A percentile compares a stretch with the other conserved stretches of the same genome.
These are phyloP conservation scores for Akebia trifoliata DNA, from an alignment of 164 flowering plant genomes.

Conservation along the genomic window DNA sequence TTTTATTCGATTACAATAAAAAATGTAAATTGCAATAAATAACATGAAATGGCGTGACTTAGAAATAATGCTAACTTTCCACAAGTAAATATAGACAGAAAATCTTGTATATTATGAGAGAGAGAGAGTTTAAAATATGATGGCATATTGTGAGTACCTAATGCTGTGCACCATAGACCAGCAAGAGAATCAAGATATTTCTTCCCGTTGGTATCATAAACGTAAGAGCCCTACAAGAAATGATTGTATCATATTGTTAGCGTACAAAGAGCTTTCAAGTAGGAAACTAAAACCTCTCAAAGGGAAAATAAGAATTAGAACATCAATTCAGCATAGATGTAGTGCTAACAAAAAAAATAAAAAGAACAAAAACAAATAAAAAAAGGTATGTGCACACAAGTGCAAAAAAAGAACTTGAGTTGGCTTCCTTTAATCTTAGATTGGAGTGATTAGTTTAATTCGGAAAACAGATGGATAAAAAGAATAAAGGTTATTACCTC, in stretches of 20 bases:
- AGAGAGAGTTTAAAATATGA: neutral
- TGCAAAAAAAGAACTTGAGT: neutral
- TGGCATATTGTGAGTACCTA: conserved; percentile 41
- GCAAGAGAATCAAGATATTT: conserved; percentile 95
- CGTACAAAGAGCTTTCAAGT: neutral
- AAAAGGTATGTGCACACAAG: neutral
- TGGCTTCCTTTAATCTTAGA: neutral
- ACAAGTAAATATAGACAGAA: too few relatives aligned
- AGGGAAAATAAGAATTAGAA: neutral
- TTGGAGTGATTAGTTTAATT: neutral
- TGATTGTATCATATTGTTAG: neutral
- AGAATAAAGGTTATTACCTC: conserved; percentile 45
- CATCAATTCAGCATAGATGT: neutral
- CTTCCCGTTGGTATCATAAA: conserved; percentile 71
- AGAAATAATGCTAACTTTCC: too few relatives aligned
- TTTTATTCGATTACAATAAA: too few relatives aligned
- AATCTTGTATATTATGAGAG: neutral
- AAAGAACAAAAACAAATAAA: neutral
- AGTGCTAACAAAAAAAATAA: neutral
- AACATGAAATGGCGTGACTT: too few relatives aligned
- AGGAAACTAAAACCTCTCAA: neutral
- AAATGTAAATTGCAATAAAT: too few relatives aligned
- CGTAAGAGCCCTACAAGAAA: conserved; percentile 71
- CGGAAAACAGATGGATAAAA: conserved; percentile 2
- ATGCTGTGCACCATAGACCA: conserved; percentile 93